Evolutionary conservation across 345 rosid genomes (phyloP), one percentile per base, ranked within the genome.

Genomic region (Acer saccharum): DNA sequence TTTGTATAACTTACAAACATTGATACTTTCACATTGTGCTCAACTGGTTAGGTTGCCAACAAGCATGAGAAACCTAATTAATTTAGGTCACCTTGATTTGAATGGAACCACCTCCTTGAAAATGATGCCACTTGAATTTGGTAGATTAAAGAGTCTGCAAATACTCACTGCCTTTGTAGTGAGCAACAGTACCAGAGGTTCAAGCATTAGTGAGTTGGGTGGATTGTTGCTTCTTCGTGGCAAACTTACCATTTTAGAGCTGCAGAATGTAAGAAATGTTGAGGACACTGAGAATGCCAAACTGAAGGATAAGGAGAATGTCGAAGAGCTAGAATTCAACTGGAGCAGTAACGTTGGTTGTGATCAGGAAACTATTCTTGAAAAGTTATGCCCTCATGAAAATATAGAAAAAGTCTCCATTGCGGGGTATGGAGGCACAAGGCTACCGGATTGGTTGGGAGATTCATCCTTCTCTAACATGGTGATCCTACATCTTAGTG

Each of bases 391-490:
- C 16, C 89, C 87, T 44, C 80, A 79, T 57, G 41, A 55, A 48
- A 75, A 70, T 68, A 65, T 86, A 44, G 78, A 81, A 73, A 83
- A 62, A 60, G 55, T 86, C 48, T 17, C 63, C 14, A 79, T 84
- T 65, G 69, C 73, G 52, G 68, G 64, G 65, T 86, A 86, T 70
- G 68, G 78, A 9, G 84, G 87, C 44, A 70, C 23, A 44, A 70
- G 21, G 46, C 80, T 86, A 62, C 89, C 87, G 41, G 46, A 9
- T 4, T 84, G 89, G 89, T 54, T 86, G 32, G 80, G 79, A 61
- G 79, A 75, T 71, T 18, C 80, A 63, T 75, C 69, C 1, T 84
- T 77, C 65, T 70, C 85, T 6, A 83, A 81, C 65, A 35, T 82
- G 6, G 70, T 50, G 14, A 63, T 74, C 17, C 74, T 74, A 57